phyloP scores from a whole-genome alignment of 169 alveolate genomes.

The Eimeria maxima region DNA sequence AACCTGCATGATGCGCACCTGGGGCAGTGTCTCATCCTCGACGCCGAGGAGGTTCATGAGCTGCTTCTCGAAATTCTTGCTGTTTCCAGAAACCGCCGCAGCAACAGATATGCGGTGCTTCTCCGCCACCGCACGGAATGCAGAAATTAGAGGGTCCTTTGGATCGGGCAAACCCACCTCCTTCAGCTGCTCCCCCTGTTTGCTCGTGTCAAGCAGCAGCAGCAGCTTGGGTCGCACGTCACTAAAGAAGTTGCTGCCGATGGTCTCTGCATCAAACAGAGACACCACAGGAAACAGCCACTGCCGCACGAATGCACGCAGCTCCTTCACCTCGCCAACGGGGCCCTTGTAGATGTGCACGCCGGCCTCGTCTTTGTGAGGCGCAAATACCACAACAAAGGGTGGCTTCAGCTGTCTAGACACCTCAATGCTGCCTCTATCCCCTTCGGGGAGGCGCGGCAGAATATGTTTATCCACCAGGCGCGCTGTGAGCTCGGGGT shows the following conservation, averaged over 20 bases:
- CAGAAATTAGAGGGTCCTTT: conserved; percentile 56
- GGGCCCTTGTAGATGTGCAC: conserved; percentile 73
- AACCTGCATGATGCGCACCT: conserved; percentile 71
- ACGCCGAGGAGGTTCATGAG: conserved; percentile 66
- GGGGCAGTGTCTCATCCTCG: conserved; percentile 75
- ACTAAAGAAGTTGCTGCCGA: conserved; percentile 60
- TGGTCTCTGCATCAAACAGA: conserved; percentile 59
- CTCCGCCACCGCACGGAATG: conserved; percentile 54
- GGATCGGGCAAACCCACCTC: conserved; percentile 24
- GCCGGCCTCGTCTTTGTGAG: conserved; percentile 41
- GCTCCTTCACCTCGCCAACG: conserved; percentile 62
- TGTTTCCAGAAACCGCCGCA: conserved; percentile 74
- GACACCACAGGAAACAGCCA: conserved; percentile 77
- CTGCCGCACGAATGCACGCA: conserved; percentile 55
- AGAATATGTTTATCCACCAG: conserved; percentile 37
- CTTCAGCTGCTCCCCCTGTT: background rate
- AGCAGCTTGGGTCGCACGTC: conserved; percentile 73
- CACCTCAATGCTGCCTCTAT: conserved; percentile 14
- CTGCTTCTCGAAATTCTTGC: conserved; percentile 61
- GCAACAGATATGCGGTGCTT: conserved; percentile 38
- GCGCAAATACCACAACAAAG: conserved; percentile 67
- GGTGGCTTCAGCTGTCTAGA: conserved; percentile 54
- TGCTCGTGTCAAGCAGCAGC: conserved; percentile 52
- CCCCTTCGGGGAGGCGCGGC: conserved; percentile 54
- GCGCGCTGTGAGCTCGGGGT: conserved; percentile 44